Conservation (phyloP, 2,329 filamentous ascomycete genomes). For the Fusarium sp. region DNA sequence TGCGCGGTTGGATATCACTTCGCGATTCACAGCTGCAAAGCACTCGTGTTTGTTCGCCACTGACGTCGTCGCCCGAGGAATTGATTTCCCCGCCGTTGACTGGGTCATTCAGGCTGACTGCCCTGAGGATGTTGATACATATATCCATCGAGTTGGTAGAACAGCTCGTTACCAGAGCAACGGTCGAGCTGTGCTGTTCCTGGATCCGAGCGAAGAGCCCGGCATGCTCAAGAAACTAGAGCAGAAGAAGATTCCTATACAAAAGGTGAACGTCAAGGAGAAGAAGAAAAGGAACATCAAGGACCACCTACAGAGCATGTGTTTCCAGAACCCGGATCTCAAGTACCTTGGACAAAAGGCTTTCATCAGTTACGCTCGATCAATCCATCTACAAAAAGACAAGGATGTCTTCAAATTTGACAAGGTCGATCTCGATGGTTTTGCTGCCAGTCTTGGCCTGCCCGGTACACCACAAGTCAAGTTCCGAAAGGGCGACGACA, state of each 20-base stretch:
- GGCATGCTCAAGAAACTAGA: constrained; percentile 89
- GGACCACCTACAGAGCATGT: constrained; percentile 90
- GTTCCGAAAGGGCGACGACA: constrained; percentile 88
- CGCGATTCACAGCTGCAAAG: constrained; percentile 81
- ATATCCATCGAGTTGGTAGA: constrained; percentile 94
- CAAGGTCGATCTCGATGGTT: constrained; percentile 85
- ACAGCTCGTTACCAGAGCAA: constrained; percentile 93
- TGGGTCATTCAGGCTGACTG: constrained; percentile 99
- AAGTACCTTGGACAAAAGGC: constrained; percentile 97
- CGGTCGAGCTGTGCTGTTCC: constrained; percentile 87
- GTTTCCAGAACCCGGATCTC: constrained; percentile 91
- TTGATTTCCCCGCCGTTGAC: constrained; percentile 96
- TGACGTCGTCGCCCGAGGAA: constrained; percentile 90
- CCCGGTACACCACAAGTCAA: constrained; percentile 93
- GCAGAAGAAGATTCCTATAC: constrained; percentile 88
- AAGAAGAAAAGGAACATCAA: constrained; percentile 90
- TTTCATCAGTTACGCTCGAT: constrained; percentile 88
- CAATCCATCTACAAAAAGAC: constrained; percentile 86
- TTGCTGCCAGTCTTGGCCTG: constrained; percentile 83
- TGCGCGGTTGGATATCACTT: constrained; percentile 86
- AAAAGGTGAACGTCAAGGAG: constrained; percentile 84
- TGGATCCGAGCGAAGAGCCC: constrained; percentile 90
- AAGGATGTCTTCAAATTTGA: constrained; percentile 91
- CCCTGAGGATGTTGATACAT: constrained; percentile 95
- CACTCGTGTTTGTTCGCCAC: constrained; percentile 92